These are phyloP conservation scores for Salix suchowensis DNA, from an alignment of 345 rosid genomes.

Conservation along the genomic window DNA sequence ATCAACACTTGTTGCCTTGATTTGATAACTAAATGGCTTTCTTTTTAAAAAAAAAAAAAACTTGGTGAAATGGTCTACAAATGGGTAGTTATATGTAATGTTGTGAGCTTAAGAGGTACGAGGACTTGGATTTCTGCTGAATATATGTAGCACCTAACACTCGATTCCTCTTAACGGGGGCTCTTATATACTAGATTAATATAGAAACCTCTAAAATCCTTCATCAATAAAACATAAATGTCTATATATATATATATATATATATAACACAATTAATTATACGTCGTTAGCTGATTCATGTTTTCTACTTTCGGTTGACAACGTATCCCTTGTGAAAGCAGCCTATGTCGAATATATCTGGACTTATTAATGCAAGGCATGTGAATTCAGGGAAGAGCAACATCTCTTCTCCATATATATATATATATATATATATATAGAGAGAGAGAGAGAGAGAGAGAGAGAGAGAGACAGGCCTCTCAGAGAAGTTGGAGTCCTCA, in stretches of 20 bases:
- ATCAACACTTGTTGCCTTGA: too few species aligned
- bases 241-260: not conserved
- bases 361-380: conserved; percentile 27
- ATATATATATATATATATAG: conserved; percentile 2
- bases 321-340: conserved; percentile 13
- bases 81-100: too few species aligned
- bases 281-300: not conserved
- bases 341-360: conserved; percentile 7
- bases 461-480: not conserved
- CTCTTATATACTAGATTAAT: not conserved
- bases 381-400: conserved; percentile 19
- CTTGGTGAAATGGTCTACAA: too few species aligned
- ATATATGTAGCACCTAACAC: not conserved
- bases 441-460: not conserved
- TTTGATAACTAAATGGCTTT: too few species aligned
- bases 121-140: not conserved
- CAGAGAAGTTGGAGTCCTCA: conserved; percentile 16
- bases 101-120: not conserved
- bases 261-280: not conserved
- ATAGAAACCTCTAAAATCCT: not conserved
- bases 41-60: too few species aligned
- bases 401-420: conserved; percentile 15
- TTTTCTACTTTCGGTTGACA: conserved; percentile 5
- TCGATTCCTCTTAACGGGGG: not conserved
- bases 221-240: not conserved